Conservation (phyloP, 2,329 filamentous ascomycete species). For the Colletotrichum musae region DNA sequence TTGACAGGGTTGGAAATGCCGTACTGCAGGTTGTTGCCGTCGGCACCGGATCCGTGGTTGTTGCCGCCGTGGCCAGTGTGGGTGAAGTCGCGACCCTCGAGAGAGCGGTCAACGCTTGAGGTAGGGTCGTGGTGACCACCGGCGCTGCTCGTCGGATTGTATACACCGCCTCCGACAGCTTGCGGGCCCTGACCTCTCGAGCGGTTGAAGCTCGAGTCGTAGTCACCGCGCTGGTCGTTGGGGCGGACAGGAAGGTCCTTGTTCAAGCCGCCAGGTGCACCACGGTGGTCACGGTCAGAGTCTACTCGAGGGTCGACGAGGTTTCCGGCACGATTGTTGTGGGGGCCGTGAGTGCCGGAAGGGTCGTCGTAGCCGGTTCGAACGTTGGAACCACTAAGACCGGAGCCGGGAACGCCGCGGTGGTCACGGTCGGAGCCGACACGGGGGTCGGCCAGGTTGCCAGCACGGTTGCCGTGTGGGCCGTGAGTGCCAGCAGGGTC, state of each 20-base stretch:
- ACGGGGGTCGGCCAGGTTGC: conserved; percentile 64
- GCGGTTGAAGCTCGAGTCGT: background rate
- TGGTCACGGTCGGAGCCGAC: conserved; percentile 61
- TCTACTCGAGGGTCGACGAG: conserved; percentile 33
- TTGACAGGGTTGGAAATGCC: conserved; percentile 11
- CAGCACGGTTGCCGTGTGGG: conserved; percentile 53
- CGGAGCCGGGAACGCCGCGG: conserved; percentile 17
- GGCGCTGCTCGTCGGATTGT: conserved; percentile 26
- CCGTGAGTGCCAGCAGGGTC: conserved; percentile 46
- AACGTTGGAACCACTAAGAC: conserved; percentile 19
- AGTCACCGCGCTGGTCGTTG: conserved; percentile 19
- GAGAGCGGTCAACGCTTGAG: conserved; percentile 28
- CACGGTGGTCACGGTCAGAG: conserved; percentile 42
- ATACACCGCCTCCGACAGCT: conserved; percentile 27
- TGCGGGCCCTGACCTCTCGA: conserved; percentile 11
- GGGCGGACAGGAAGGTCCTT: conserved; percentile 37
- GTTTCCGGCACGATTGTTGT: conserved; percentile 20
- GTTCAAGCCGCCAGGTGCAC: conserved; percentile 24
- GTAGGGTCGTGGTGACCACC: conserved; percentile 34
- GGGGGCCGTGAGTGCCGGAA: conserved; percentile 25
- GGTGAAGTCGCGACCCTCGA: conserved; percentile 35
- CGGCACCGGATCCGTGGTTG: conserved; percentile 16
- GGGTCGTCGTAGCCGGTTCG: conserved; percentile 29
- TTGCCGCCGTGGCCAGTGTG: conserved; percentile 29
- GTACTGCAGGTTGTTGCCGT: conserved; percentile 28